Conservation (phyloP, 2,329 filamentous ascomycete species). For the Talaromyces sp. region DNA sequence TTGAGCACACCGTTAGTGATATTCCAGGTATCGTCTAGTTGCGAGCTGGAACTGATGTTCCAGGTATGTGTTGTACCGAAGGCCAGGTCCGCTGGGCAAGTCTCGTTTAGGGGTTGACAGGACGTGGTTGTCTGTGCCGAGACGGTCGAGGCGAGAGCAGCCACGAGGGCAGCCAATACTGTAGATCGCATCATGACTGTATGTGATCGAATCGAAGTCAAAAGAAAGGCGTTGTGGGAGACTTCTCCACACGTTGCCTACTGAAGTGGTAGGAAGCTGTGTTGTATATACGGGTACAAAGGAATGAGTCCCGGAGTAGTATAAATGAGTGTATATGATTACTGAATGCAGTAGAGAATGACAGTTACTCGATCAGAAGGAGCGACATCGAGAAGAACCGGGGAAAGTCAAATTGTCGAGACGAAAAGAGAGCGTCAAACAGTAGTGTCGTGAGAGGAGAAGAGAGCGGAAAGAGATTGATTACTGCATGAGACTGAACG, state of each 20-base stretch:
- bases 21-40: conserved; percentile 61
- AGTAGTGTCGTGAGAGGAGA: background rate
- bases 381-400: conserved; percentile 9
- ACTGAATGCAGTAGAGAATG: background rate
- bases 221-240: conserved; percentile 5
- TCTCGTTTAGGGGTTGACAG: conserved; percentile 72
- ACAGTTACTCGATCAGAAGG: conserved; percentile 3
- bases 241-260: background rate
- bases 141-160: conserved; percentile 28
- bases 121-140: conserved; percentile 69
- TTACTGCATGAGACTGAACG: conserved; percentile 2
- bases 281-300: conserved; percentile 6
- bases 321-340: conserved; percentile 6
- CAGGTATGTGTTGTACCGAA: conserved; percentile 61
- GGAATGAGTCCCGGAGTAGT: conserved; percentile 2
- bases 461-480: conserved; percentile 1
- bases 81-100: conserved; percentile 69
- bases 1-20: conserved; percentile 63
- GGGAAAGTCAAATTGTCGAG: background rate
- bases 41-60: conserved; percentile 58
- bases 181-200: conserved; percentile 13
- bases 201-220: background rate
- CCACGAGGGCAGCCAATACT: conserved; percentile 12
- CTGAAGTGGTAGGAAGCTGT: background rate
- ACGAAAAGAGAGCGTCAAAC: background rate